Percentiles rank a stretch among this genome's conserved stretches.
Evolutionary conservation across 805 yeast species (phyloP).

Genomic region (Candida awuae): DNA sequence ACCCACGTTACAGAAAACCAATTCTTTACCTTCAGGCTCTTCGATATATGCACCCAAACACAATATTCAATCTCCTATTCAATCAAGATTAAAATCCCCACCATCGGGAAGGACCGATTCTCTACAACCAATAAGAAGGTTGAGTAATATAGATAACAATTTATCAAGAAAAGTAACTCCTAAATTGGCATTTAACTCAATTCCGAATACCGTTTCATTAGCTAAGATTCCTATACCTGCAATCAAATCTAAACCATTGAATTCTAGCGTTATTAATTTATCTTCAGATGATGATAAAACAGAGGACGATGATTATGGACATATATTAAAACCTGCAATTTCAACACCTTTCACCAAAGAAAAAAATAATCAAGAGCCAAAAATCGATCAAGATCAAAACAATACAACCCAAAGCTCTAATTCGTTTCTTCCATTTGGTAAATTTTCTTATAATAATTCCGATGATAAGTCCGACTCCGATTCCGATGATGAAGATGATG

Average conservation of each 20-base stretch:
- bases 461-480: slow-evolving; percentile 3
- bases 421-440: too few relatives aligned
- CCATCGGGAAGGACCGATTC: too few relatives aligned
- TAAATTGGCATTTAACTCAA: not conserved
- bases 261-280: not conserved
- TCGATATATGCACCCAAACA: not conserved
- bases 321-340: not conserved
- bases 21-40: not conserved
- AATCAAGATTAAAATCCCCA: not conserved
- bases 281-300: not conserved
- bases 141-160: too few relatives aligned
- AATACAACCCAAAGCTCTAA: too few relatives aligned
- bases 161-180: not conserved
- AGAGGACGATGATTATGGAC: not conserved
- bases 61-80: not conserved
- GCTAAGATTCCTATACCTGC: too few relatives aligned
- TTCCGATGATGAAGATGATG: slow-evolving; percentile 7
- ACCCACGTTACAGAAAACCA: not conserved
- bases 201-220: not conserved
- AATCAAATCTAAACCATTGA: too few relatives aligned
- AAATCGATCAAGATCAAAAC: too few relatives aligned
- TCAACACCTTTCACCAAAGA: too few relatives aligned
- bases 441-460: slow-evolving; percentile 6
- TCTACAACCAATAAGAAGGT: too few relatives aligned
- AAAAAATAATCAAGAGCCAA: too few relatives aligned